A percentile compares a stretch with the other conserved stretches of the same genome.
Evolutionary conservation across 768 basidiomycete species (phyloP).

Genomic region (Suillus subalutaceus): DNA sequence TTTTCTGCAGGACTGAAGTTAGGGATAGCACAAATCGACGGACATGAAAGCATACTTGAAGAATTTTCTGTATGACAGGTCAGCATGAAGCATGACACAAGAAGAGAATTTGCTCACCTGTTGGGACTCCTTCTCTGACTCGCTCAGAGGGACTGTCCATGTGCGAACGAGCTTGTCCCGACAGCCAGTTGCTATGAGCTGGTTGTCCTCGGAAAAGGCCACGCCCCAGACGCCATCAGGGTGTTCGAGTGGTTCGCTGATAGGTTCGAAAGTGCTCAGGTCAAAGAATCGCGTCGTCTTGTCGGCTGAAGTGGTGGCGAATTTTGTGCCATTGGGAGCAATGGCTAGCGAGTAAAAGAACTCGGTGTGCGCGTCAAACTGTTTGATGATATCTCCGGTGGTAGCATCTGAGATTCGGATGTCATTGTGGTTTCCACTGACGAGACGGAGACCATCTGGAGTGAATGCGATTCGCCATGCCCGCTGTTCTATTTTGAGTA

Average conservation of each 20-base stretch:
- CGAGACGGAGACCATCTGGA: background rate
- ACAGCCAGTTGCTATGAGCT: background rate
- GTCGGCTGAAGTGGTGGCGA: background rate
- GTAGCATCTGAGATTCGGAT: background rate
- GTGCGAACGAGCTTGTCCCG: background rate
- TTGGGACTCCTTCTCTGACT: background rate
- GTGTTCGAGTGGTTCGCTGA: background rate
- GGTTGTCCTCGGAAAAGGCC: background rate
- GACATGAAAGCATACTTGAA: background rate
- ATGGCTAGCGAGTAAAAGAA: accelerated
- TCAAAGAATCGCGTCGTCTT: background rate
- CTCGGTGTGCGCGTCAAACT: background rate
- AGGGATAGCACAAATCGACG: background rate
- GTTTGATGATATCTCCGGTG: background rate
- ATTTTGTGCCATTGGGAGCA: background rate
- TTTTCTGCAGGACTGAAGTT: background rate
- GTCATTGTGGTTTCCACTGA: background rate
- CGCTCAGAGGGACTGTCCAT: background rate
- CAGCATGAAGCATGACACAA: background rate
- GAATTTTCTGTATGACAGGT: background rate
- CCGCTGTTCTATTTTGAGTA: background rate
- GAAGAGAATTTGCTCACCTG: background rate
- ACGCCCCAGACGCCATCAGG: accelerated
- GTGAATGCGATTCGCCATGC: background rate
- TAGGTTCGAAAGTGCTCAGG: background rate